These are phyloP conservation scores for Colletotrichum salicis DNA, from an alignment of 2,329 filamentous ascomycete genomes.

Conservation along the genomic window DNA sequence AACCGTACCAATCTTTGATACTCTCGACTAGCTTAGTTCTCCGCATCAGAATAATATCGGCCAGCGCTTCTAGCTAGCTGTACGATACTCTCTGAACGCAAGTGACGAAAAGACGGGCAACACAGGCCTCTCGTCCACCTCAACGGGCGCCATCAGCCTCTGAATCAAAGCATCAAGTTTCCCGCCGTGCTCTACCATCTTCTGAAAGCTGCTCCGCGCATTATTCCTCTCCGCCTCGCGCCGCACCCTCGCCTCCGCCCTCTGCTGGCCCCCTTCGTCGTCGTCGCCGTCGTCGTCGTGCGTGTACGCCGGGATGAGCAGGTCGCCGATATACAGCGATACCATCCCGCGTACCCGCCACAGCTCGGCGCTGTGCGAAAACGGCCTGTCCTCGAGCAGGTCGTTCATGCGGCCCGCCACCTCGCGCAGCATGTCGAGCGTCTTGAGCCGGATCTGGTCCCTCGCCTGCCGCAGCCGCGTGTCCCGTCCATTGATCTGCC, in stretches of 20 bases:
- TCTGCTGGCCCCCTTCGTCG: slow-evolving; percentile 14
- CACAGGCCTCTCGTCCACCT: slow-evolving; percentile 40
- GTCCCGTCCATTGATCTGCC: slow-evolving; percentile 35
- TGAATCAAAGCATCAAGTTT: slow-evolving; percentile 45
- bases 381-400: slow-evolving; percentile 76
- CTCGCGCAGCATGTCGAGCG: slow-evolving; percentile 68
- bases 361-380: slow-evolving; percentile 73
- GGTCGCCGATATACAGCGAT: slow-evolving; percentile 78
- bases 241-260: slow-evolving; percentile 41
- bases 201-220: slow-evolving; percentile 51
- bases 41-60: background rate
- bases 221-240: slow-evolving; percentile 44
- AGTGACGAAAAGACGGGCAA: slow-evolving; percentile 47
- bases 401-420: slow-evolving; percentile 78
- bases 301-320: slow-evolving; percentile 58
- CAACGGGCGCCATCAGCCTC: slow-evolving; percentile 42
- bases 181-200: slow-evolving; percentile 46
- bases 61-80: slow-evolving; percentile 11
- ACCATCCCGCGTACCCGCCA: slow-evolving; percentile 79
- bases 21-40: background rate
- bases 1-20: background rate
- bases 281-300: slow-evolving; percentile 43
- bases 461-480: slow-evolving; percentile 43
- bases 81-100: slow-evolving; percentile 39
- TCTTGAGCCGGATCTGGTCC: slow-evolving; percentile 57